These are phyloP conservation scores for Bryum argenteum DNA, from an alignment of 225 moss, liverwort and hornwort species.

Conservation along the genomic window DNA sequence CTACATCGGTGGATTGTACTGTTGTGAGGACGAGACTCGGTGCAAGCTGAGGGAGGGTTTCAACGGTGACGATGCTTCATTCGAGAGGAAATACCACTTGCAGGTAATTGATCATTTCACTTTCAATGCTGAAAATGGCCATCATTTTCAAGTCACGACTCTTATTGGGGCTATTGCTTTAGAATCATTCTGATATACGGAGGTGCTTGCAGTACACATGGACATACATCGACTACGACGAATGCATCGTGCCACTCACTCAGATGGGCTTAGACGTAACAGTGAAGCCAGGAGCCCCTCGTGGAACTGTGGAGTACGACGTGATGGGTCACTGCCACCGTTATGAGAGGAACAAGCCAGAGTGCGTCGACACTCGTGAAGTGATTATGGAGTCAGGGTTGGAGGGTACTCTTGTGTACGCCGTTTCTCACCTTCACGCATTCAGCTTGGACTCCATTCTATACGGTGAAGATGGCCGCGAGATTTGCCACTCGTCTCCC, in stretches of 20 bases:
- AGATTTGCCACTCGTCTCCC: conserved; percentile 45
- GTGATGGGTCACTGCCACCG: conserved; percentile 35
- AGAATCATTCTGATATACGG: too few species aligned
- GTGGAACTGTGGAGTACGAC: conserved; percentile 32
- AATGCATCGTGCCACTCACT: conserved; percentile 38
- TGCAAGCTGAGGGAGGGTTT: too few species aligned
- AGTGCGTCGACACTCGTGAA: neutral
- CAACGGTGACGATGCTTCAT: too few species aligned
- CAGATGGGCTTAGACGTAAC: conserved; percentile 12
- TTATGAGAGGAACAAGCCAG: conserved; percentile 24
- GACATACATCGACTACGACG: conserved; percentile 33
- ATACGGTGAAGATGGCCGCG: conserved; percentile 55
- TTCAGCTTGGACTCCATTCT: conserved; percentile 41
- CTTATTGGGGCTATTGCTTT: too few species aligned
- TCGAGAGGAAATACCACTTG: too few species aligned
- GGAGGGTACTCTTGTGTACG: conserved; percentile 37
- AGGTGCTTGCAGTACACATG: conserved; percentile 44
- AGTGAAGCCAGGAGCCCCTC: too few species aligned
- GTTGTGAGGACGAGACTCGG: too few species aligned
- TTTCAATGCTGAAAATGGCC: too few species aligned
- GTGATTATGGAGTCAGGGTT: neutral
- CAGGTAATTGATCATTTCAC: too few species aligned
- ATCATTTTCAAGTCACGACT: too few species aligned
- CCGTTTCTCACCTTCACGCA: conserved; percentile 48
- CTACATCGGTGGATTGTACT: too few species aligned